phyloP scores from a whole-genome alignment of 1,284 basidiomycete genomes.

The Heliocybe sulcata region DNA sequence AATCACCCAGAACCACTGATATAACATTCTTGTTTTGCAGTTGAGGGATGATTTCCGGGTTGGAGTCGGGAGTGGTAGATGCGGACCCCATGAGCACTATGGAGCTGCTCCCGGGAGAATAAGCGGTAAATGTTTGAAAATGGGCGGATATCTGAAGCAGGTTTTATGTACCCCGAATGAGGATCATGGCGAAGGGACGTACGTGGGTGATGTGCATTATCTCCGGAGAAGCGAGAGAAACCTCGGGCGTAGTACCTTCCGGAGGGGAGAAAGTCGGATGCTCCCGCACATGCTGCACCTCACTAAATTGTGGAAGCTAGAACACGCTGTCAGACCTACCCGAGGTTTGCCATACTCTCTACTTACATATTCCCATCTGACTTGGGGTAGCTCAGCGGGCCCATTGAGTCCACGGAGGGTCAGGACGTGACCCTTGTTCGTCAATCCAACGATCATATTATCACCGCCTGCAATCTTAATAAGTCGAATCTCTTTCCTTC shows the following conservation, averaged over 20 bases:
- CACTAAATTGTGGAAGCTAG: constrained; percentile 67
- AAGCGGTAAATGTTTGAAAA: constrained; percentile 73
- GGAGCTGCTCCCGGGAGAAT: constrained; percentile 63
- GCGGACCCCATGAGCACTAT: constrained; percentile 59
- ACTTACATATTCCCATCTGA: constrained; percentile 74
- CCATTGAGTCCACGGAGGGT: constrained; percentile 40
- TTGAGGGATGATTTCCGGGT: constrained; percentile 57
- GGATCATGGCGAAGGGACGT: no score
- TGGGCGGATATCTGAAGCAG: constrained; percentile 80
- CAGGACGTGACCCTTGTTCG: constrained; percentile 71
- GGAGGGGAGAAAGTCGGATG: constrained; percentile 32
- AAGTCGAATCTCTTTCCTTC: constrained; percentile 37
- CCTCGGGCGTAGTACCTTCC: constrained; percentile 13
- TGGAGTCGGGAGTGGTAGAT: constrained; percentile 29
- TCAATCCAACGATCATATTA: constrained; percentile 64
- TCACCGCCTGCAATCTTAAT: constrained; percentile 74
- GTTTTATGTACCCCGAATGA: no score
- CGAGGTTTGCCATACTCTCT: constrained; percentile 1
- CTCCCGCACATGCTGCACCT: constrained; percentile 39
- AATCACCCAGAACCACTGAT: constrained; percentile 84
- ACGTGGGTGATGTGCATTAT: constrained; percentile 67
- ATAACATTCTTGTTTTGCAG: constrained; percentile 74
- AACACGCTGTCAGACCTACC: constrained; percentile 5
- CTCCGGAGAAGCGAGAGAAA: constrained; percentile 28
- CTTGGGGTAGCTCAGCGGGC: constrained; percentile 28